phyloP scores from a whole-genome alignment of 331 rosid genomes.

The Stylosanthes scabra region DNA sequence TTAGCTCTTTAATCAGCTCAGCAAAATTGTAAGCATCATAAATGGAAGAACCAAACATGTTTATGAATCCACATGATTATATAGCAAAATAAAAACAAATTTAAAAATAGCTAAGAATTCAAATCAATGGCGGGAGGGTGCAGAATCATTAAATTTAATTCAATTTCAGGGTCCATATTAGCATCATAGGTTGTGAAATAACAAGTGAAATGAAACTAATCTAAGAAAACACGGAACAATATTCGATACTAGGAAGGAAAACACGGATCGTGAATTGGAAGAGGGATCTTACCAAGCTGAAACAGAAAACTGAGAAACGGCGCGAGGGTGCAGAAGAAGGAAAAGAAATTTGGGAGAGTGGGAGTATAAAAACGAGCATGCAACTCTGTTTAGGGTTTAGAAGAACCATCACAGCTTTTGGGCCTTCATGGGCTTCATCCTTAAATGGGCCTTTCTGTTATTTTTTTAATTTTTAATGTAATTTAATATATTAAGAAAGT shows the following conservation, averaged over 20 bases:
- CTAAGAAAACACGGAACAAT: neutral
- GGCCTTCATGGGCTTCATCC: neutral
- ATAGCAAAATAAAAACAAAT: neutral
- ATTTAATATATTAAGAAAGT: neutral
- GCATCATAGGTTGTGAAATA: too few species aligned
- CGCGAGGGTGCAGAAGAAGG: constrained; percentile 24
- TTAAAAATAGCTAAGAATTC: neutral
- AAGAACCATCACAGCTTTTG: neutral
- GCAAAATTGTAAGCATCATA: neutral
- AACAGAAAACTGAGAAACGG: constrained; percentile 23
- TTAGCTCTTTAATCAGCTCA: neutral
- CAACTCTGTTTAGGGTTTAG: constrained; percentile 31
- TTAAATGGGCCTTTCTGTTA: constrained; percentile 8
- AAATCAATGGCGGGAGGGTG: neutral
- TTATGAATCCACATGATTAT: neutral
- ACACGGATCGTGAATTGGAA: neutral
- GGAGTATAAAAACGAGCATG: neutral
- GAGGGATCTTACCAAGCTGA: constrained; percentile 37
- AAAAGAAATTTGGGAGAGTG: neutral
- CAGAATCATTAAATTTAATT: too few species aligned
- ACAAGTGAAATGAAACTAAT: neutral
- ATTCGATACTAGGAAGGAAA: neutral
- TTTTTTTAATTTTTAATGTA: neutral
- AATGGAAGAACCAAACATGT: neutral
- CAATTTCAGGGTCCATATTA: too few species aligned